Evolutionary conservation across 2,329 filamentous ascomycete species (phyloP).

Genomic region (Sporothrix phasma): DNA sequence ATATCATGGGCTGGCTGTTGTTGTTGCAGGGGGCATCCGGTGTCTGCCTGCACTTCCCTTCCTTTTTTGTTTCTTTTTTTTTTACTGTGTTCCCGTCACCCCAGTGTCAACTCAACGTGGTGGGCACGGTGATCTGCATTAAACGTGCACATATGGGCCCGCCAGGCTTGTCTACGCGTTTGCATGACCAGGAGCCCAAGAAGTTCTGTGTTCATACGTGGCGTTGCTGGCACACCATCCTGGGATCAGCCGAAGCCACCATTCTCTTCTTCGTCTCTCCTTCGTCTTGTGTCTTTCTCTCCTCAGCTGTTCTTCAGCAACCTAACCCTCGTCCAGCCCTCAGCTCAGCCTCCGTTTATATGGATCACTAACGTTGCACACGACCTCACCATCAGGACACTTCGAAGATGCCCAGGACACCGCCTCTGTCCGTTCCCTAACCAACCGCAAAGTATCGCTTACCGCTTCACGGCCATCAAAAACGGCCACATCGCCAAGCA

Average conservation of each 20-base stretch:
- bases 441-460: constrained; percentile 35
- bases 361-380: constrained; percentile 11
- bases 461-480: constrained; percentile 22
- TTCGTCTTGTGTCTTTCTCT: background rate
- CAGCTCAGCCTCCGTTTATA: background rate
- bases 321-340: background rate
- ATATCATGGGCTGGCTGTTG: background rate
- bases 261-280: background rate
- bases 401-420: constrained; percentile 77
- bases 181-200: constrained; percentile 8
- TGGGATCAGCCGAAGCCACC: background rate
- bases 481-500: constrained; percentile 19
- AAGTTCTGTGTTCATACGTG: constrained; percentile 3
- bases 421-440: constrained; percentile 54
- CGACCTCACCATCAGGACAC: constrained; percentile 46
- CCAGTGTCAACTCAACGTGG: background rate
- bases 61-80: background rate
- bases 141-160: constrained; percentile 3
- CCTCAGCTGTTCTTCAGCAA: background rate
- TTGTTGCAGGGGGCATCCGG: background rate
- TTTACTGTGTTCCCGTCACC: background rate
- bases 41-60: background rate
- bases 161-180: background rate
- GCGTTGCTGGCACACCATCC: background rate
- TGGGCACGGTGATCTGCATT: constrained; percentile 7